phyloP scores from a whole-genome alignment of 2,329 filamentous ascomycete species.

The Colletotrichum incanum region DNA sequence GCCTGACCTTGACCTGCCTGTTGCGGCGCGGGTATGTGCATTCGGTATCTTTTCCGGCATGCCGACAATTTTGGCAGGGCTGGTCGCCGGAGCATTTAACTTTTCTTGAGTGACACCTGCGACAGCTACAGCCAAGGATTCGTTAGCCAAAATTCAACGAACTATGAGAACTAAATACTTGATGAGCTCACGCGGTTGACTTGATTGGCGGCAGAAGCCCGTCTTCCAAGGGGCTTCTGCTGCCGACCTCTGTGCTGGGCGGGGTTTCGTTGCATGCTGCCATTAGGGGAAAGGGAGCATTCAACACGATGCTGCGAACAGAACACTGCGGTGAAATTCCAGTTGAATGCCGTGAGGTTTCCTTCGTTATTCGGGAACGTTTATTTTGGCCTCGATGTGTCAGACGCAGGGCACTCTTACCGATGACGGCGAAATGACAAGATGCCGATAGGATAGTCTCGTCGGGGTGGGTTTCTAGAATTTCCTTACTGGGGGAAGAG shows the following conservation, averaged over 20 bases:
- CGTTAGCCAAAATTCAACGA: slow-evolving; percentile 40
- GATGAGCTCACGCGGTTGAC: slow-evolving; percentile 41
- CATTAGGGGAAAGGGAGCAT: slow-evolving; percentile 25
- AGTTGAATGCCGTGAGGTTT: not conserved
- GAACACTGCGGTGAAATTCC: not conserved
- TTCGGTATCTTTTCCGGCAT: slow-evolving; percentile 50
- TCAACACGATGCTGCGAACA: slow-evolving; percentile 17
- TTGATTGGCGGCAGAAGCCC: slow-evolving; percentile 43
- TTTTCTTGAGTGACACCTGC: slow-evolving; percentile 53
- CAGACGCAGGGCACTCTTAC: slow-evolving; percentile 17
- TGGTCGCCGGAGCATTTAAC: slow-evolving; percentile 54
- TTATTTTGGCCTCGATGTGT: slow-evolving; percentile 22
- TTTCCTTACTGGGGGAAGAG: slow-evolving; percentile 23
- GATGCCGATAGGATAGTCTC: slow-evolving; percentile 36
- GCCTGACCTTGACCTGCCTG: slow-evolving; percentile 52
- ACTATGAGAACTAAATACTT: too few relatives aligned
- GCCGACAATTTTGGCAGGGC: slow-evolving; percentile 52
- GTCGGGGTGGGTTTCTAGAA: slow-evolving; percentile 8
- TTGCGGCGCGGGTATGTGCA: slow-evolving; percentile 54
- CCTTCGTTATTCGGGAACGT: not conserved
- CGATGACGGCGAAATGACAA: slow-evolving; percentile 41
- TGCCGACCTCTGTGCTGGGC: slow-evolving; percentile 29
- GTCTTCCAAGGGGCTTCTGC: slow-evolving; percentile 34
- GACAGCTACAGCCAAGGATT: slow-evolving; percentile 42
- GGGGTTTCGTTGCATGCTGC: slow-evolving; percentile 37